phyloP scores from a whole-genome alignment of 2,329 filamentous ascomycete species.

The Eurotiales sp. region DNA sequence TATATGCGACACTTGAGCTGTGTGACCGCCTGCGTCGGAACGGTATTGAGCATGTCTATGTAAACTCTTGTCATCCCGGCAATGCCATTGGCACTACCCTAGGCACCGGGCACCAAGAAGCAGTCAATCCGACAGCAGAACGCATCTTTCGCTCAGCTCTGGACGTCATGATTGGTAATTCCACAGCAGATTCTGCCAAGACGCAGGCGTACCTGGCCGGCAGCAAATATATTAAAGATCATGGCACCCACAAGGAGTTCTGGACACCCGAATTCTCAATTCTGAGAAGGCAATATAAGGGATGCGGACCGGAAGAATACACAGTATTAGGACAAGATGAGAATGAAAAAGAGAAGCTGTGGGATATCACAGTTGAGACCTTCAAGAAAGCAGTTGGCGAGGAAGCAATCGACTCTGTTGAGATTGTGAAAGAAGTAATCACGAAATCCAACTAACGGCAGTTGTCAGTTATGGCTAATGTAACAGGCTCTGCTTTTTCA shows the following conservation, averaged over 20 bases:
- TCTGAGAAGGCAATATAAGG: slow-evolving; percentile 7
- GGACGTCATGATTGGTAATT: slow-evolving; percentile 8
- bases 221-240: slow-evolving; percentile 4
- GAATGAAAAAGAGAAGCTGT: slow-evolving; percentile 7
- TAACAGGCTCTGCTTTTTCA: no score
- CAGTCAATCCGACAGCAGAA: slow-evolving; percentile 6
- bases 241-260: slow-evolving; percentile 1
- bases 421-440: slow-evolving; percentile 4
- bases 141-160: background rate
- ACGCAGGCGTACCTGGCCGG: slow-evolving; percentile 13
- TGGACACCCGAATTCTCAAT: slow-evolving; percentile 10
- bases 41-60: slow-evolving; percentile 1
- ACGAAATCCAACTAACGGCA: background rate
- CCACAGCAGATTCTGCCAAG: slow-evolving; percentile 9
- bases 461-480: no score
- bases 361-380: slow-evolving; percentile 8
- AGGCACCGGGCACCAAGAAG: slow-evolving; percentile 6
- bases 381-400: slow-evolving; percentile 10
- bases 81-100: slow-evolving; percentile 10
- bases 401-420: slow-evolving; percentile 9
- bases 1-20: slow-evolving; percentile 9
- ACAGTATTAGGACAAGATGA: slow-evolving; percentile 10
- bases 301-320: slow-evolving; percentile 9
- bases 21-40: background rate
- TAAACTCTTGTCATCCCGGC: slow-evolving; percentile 12